phyloP scores from a whole-genome alignment of 1,284 basidiomycete genomes.

The Fistulina hepatica region DNA sequence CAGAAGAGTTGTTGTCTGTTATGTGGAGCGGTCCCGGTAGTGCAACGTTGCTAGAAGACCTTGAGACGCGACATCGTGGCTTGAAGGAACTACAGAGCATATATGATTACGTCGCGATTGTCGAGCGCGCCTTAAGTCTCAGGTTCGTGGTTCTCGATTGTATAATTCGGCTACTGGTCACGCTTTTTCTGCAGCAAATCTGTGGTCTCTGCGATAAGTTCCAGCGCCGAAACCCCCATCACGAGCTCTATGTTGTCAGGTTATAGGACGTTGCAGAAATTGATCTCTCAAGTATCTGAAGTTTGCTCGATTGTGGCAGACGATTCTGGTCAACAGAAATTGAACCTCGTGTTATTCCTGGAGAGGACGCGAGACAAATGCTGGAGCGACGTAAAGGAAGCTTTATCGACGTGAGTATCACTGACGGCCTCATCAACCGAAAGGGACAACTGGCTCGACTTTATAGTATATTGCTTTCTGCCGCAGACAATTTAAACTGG shows the following conservation, averaged over 20 bases:
- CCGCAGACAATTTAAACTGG: slow-evolving; percentile 72
- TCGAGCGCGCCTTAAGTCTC: slow-evolving; percentile 59
- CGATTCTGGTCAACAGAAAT: slow-evolving; percentile 31
- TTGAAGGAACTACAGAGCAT: slow-evolving; percentile 68
- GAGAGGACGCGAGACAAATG: slow-evolving; percentile 51
- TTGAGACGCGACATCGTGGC: slow-evolving; percentile 63
- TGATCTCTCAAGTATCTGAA: slow-evolving; percentile 38
- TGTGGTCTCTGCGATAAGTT: too few species aligned
- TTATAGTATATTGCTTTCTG: slow-evolving; percentile 46
- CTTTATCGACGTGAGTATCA: slow-evolving; percentile 51
- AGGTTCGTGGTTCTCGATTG: slow-evolving; percentile 44
- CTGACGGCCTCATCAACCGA: neutral
- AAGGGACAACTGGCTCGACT: slow-evolving; percentile 8
- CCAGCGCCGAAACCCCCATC: too few species aligned
- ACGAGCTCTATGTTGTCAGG: slow-evolving; percentile 41
- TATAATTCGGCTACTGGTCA: slow-evolving; percentile 1
- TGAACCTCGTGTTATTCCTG: slow-evolving; percentile 50
- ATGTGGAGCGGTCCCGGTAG: slow-evolving; percentile 33
- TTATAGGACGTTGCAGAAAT: slow-evolving; percentile 53
- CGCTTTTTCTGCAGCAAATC: slow-evolving; percentile 36
- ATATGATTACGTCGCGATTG: slow-evolving; percentile 62
- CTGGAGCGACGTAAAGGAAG: slow-evolving; percentile 63
- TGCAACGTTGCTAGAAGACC: slow-evolving; percentile 66
- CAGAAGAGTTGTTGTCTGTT: slow-evolving; percentile 53
- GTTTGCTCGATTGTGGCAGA: slow-evolving; percentile 37